Percentiles rank a stretch among this genome's conserved stretches.
Conservation (phyloP, 768 basidiomycete species). For the Tulasnella sp. region DNA sequence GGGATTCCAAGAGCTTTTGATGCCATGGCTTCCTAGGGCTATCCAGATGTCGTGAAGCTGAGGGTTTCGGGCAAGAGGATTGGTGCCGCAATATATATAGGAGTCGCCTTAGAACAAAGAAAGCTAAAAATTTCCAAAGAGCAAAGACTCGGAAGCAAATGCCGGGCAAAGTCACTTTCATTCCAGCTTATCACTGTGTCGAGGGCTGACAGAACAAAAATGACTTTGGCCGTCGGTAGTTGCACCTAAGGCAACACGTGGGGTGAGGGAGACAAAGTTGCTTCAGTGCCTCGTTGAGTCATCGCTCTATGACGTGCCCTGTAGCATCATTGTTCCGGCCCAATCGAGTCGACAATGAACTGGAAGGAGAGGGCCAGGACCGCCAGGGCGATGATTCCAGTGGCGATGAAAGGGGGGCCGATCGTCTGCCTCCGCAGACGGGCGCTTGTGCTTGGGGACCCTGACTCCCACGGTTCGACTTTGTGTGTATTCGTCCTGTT, state of each 20-base stretch:
- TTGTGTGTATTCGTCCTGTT: background rate
- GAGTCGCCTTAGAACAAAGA: background rate
- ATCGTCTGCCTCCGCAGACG: background rate
- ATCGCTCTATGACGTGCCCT: background rate
- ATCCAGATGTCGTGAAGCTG: background rate
- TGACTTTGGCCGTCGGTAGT: background rate
- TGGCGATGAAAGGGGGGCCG: background rate
- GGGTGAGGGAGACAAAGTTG: slow-evolving; percentile 3
- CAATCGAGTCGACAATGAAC: background rate
- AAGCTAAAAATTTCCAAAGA: background rate
- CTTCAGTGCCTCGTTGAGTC: slow-evolving; percentile 6
- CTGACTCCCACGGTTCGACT: slow-evolving; percentile 5
- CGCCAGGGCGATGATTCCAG: background rate
- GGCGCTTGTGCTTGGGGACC: background rate
- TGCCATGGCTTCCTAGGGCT: background rate
- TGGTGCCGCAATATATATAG: background rate
- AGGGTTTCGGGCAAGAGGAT: background rate
- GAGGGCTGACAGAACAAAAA: background rate
- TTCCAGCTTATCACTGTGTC: background rate
- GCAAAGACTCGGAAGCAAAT: background rate
- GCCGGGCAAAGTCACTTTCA: background rate
- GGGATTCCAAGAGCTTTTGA: background rate
- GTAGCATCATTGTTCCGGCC: background rate
- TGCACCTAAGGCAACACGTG: background rate
- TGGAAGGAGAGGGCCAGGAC: background rate